Conservation (phyloP, 2,329 filamentous ascomycete genomes). For the Penicillium olsonii region DNA sequence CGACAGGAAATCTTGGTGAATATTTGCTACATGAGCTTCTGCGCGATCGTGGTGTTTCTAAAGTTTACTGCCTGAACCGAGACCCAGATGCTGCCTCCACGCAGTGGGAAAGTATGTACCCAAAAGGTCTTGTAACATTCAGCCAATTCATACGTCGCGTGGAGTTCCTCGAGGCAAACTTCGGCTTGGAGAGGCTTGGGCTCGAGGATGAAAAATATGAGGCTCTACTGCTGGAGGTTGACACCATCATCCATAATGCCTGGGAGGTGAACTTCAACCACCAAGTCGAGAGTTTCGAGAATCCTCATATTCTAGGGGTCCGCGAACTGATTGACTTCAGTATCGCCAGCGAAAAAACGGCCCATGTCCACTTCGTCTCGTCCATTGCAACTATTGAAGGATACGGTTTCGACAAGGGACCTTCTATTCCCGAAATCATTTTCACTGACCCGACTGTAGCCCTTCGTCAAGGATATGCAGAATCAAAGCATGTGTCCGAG, state of each 20-base stretch:
- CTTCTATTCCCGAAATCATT: constrained; percentile 28
- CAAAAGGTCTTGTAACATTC: constrained; percentile 6
- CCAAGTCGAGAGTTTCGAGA: constrained; percentile 13
- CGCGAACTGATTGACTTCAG: constrained; percentile 29
- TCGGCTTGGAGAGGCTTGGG: constrained; percentile 28
- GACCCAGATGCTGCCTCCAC: constrained; percentile 6
- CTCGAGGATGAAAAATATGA: constrained; percentile 25
- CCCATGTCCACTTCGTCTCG: constrained; percentile 30
- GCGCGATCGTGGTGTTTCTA: constrained; percentile 3
- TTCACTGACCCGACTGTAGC: constrained; percentile 28
- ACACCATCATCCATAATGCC: constrained; percentile 39
- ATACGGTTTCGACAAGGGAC: constrained; percentile 15
- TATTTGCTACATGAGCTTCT: constrained; percentile 20
- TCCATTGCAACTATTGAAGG: constrained; percentile 28
- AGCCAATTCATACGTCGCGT: constrained; percentile 23
- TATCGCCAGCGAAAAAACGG: constrained; percentile 10
- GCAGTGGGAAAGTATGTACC: constrained; percentile 5
- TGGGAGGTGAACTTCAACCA: constrained; percentile 36
- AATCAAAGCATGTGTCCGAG: constrained; percentile 44
- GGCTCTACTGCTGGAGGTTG: constrained; percentile 22
- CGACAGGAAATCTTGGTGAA: constrained; percentile 22
- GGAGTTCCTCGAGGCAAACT: constrained; percentile 34
- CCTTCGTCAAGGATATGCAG: constrained; percentile 36
- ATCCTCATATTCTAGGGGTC: constrained; percentile 10
- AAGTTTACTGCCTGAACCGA: constrained; percentile 25